Conservation (phyloP, 1,284 basidiomycete species). For the Grifola frondosa region DNA sequence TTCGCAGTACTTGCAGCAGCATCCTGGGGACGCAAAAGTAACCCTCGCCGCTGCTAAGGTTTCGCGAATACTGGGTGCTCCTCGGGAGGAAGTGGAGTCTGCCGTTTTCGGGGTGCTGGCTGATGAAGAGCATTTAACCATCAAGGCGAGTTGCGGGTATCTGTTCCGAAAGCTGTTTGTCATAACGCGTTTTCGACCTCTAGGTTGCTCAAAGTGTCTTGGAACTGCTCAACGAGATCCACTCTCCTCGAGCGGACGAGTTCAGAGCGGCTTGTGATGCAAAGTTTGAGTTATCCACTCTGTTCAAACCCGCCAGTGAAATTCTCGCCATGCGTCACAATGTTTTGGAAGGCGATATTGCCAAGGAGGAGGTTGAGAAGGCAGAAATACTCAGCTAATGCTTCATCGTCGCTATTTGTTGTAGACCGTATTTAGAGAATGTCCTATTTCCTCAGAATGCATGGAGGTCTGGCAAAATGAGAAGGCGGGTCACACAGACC, state of each 20-base stretch:
- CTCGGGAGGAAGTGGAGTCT: conserved; percentile 58
- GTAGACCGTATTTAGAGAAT: conserved; percentile 2
- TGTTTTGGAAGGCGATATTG: conserved; percentile 17
- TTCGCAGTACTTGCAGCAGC: conserved; percentile 70
- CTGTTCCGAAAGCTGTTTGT: background rate
- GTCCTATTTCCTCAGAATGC: too few species aligned
- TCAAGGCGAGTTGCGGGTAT: conserved; percentile 45
- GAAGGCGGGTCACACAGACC: too few species aligned
- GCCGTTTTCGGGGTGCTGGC: conserved; percentile 54
- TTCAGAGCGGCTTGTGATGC: conserved; percentile 53
- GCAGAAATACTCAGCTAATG: conserved; percentile 18
- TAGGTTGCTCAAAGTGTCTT: background rate
- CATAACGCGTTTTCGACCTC: background rate
- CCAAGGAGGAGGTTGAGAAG: conserved; percentile 15
- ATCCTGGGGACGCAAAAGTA: conserved; percentile 48
- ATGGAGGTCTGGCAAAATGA: too few species aligned
- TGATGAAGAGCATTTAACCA: conserved; percentile 44
- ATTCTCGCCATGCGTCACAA: conserved; percentile 33
- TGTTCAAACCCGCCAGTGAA: conserved; percentile 58
- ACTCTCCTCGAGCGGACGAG: conserved; percentile 55
- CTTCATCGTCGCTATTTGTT: background rate
- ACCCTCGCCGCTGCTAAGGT: conserved; percentile 65
- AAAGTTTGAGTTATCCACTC: conserved; percentile 60
- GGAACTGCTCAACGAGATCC: conserved; percentile 42
- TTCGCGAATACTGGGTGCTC: conserved; percentile 43